These are phyloP conservation scores for Rhexocercosporidium sp. DNA, from an alignment of 2,329 filamentous ascomycete species.

Conservation along the genomic window DNA sequence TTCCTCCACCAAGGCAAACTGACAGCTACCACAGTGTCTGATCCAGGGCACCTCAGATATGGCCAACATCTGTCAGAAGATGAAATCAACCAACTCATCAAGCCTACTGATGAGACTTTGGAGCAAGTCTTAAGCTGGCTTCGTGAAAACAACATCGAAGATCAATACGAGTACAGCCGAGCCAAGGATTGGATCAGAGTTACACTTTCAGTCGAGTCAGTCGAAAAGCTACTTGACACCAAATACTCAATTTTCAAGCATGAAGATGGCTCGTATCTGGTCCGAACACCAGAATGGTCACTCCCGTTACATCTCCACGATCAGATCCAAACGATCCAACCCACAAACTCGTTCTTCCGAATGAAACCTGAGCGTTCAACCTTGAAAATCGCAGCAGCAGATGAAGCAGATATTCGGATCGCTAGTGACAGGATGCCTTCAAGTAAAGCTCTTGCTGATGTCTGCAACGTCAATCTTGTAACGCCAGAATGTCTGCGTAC, in stretches of 20 bases:
- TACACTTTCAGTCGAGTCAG: constrained; percentile 53
- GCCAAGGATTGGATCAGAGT: constrained; percentile 61
- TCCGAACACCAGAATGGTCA: constrained; percentile 41
- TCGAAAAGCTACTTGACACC: constrained; percentile 44
- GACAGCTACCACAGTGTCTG: constrained; percentile 47
- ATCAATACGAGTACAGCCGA: constrained; percentile 49
- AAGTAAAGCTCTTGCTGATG: constrained; percentile 52
- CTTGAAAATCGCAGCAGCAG: constrained; percentile 21
- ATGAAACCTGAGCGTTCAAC: constrained; percentile 45
- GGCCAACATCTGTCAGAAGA: constrained; percentile 57
- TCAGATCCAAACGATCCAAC: constrained; percentile 57
- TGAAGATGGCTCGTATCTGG: constrained; percentile 32
- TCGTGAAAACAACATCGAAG: constrained; percentile 54
- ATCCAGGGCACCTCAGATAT: constrained; percentile 59
- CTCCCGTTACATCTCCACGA: constrained; percentile 48
- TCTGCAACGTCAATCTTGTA: constrained; percentile 58
- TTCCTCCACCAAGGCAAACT: neutral
- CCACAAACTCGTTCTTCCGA: constrained; percentile 61
- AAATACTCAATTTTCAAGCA: constrained; percentile 45
- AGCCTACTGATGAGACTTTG: constrained; percentile 55
- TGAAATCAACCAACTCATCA: constrained; percentile 58
- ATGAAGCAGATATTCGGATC: neutral
- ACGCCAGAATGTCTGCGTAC: constrained; percentile 36
- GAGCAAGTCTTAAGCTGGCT: constrained; percentile 62
- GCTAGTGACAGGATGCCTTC: neutral